A percentile compares a stretch with the other conserved stretches of the same genome.
Conservation (phyloP, 306 rosid genomes). For the Citrullus colocynthis region DNA sequence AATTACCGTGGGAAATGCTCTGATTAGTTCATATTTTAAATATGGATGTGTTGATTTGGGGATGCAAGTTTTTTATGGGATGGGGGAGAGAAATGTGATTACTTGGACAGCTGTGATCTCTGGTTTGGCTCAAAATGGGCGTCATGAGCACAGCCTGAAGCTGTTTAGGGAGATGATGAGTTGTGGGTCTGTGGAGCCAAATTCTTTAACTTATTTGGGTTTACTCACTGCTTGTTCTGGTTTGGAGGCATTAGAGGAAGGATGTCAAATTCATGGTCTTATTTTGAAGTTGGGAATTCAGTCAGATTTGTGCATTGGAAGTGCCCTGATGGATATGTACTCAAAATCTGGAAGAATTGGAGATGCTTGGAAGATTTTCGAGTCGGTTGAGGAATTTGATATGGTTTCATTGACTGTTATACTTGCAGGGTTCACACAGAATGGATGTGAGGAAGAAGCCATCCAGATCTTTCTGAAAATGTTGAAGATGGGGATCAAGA, state of each 20-base stretch:
- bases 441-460: slow-evolving; percentile 79
- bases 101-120: slow-evolving; percentile 90
- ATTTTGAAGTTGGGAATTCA: slow-evolving; percentile 66
- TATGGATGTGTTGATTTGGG: slow-evolving; percentile 44
- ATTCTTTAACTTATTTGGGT: slow-evolving; percentile 69
- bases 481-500: slow-evolving; percentile 43
- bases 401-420: slow-evolving; percentile 76
- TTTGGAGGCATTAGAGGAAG: slow-evolving; percentile 50
- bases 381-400: slow-evolving; percentile 60
- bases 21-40: slow-evolving; percentile 62
- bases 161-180: slow-evolving; percentile 51
- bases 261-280: slow-evolving; percentile 69
- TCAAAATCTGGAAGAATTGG: slow-evolving; percentile 65
- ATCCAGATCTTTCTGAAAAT: slow-evolving; percentile 57
- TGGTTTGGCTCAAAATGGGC: slow-evolving; percentile 56
- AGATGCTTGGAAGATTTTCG: slow-evolving; percentile 59
- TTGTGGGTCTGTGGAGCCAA: slow-evolving; percentile 44
- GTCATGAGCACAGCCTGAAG: slow-evolving; percentile 34
- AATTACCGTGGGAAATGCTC: slow-evolving; percentile 63
- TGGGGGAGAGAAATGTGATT: slow-evolving; percentile 66
- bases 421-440: slow-evolving; percentile 73
- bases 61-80: slow-evolving; percentile 55
- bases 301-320: slow-evolving; percentile 57
- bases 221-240: slow-evolving; percentile 76
- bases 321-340: slow-evolving; percentile 87